phyloP scores from a whole-genome alignment of 2,329 filamentous ascomycete species.

The Domatiomyces catenatus region DNA sequence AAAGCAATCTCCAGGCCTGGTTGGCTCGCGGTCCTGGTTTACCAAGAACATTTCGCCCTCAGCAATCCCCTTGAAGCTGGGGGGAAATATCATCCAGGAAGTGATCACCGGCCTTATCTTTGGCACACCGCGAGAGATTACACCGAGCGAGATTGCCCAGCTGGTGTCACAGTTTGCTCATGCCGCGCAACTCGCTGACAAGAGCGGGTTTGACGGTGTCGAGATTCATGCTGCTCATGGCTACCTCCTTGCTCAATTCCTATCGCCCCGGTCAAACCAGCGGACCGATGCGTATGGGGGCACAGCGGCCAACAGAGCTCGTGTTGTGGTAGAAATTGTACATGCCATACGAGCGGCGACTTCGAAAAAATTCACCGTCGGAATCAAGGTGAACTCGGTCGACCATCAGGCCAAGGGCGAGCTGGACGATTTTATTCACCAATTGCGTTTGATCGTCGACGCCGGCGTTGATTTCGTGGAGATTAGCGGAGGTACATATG shows the following conservation, averaged over 20 bases:
- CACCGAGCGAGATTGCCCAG: slow-evolving; percentile 15
- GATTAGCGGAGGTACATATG: slow-evolving; percentile 14
- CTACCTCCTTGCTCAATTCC: slow-evolving; percentile 18
- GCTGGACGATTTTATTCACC: slow-evolving; percentile 11
- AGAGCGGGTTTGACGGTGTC: slow-evolving; percentile 15
- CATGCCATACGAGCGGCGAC: slow-evolving; percentile 10
- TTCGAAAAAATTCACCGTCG: slow-evolving; percentile 15
- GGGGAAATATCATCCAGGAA: neutral
- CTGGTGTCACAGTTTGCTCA: slow-evolving; percentile 11
- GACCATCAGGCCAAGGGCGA: slow-evolving; percentile 15
- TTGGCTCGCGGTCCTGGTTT: neutral
- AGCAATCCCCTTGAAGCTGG: neutral
- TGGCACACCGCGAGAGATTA: slow-evolving; percentile 22
- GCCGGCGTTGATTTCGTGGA: slow-evolving; percentile 13
- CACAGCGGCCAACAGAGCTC: slow-evolving; percentile 47
- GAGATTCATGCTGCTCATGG: slow-evolving; percentile 19
- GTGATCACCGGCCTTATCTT: slow-evolving; percentile 10
- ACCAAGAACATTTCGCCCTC: neutral
- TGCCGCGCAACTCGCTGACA: slow-evolving; percentile 10
- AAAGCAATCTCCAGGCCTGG: slow-evolving; percentile 27
- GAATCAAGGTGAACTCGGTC: slow-evolving; percentile 14
- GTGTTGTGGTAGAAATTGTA: slow-evolving; percentile 42
- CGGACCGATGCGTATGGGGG: slow-evolving; percentile 27
- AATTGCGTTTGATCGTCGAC: slow-evolving; percentile 1
- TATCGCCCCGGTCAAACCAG: slow-evolving; percentile 15